phyloP scores from a whole-genome alignment of 2,329 filamentous ascomycete genomes.

The Lecanicillium sp. region DNA sequence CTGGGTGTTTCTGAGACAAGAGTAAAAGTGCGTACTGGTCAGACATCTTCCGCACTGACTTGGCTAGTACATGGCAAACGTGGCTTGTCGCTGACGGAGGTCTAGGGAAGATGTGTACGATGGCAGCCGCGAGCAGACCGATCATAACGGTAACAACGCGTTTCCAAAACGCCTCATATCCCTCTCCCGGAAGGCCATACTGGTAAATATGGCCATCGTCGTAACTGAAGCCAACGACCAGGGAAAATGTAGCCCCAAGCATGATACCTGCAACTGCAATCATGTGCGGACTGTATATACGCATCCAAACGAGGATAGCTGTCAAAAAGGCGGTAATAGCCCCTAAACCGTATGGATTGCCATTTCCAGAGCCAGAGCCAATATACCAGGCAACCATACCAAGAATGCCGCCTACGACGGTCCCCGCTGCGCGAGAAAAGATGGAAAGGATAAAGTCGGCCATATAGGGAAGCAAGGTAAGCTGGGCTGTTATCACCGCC shows the following conservation, averaged over 20 bases:
- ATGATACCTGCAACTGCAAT: slow-evolving; percentile 27
- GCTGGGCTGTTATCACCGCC: slow-evolving; percentile 46
- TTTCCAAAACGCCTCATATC: slow-evolving; percentile 44
- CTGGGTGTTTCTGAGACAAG: slow-evolving; percentile 26
- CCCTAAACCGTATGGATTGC: slow-evolving; percentile 44
- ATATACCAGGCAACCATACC: slow-evolving; percentile 46
- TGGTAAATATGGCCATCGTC: slow-evolving; percentile 35
- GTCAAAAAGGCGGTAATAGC: slow-evolving; percentile 37
- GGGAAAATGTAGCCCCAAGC: slow-evolving; percentile 31
- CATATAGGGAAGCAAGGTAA: slow-evolving; percentile 40
- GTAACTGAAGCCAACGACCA: slow-evolving; percentile 42
- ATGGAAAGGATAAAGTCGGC: slow-evolving; percentile 44
- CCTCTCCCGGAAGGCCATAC: slow-evolving; percentile 41
- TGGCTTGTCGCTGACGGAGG: slow-evolving; percentile 41
- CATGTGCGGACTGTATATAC: slow-evolving; percentile 26
- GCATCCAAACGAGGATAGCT: slow-evolving; percentile 29
- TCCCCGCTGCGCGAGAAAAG: slow-evolving; percentile 35
- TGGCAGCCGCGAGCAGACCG: slow-evolving; percentile 34
- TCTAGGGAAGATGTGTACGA: slow-evolving; percentile 41
- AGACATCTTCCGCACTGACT: slow-evolving; percentile 34
- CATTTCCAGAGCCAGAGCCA: slow-evolving; percentile 40
- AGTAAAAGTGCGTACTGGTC: slow-evolving; percentile 44
- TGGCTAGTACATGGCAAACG: slow-evolving; percentile 38
- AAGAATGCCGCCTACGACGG: slow-evolving; percentile 39
- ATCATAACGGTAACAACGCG: slow-evolving; percentile 38